These are phyloP conservation scores for Lachnellula hyalina DNA, from an alignment of 2,329 filamentous ascomycete genomes.

Conservation along the genomic window DNA sequence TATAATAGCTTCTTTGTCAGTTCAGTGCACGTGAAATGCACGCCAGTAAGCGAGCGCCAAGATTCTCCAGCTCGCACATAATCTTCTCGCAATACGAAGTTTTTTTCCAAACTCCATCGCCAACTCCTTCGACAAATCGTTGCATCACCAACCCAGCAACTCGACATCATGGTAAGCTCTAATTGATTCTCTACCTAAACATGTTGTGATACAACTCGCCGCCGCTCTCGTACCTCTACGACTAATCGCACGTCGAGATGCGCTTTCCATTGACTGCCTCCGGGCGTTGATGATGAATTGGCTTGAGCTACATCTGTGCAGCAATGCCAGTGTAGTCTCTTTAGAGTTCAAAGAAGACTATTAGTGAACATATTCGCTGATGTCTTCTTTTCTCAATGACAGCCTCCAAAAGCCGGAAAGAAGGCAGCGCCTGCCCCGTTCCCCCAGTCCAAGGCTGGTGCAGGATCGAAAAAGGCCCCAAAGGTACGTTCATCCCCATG, in stretches of 20 bases:
- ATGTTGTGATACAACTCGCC: constrained; percentile 30
- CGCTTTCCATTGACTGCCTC: constrained; percentile 28
- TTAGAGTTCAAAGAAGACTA: constrained; percentile 89
- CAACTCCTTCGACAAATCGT: constrained; percentile 16
- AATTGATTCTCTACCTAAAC: constrained; percentile 28
- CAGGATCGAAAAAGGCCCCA: constrained; percentile 80
- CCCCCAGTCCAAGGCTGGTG: constrained; percentile 83
- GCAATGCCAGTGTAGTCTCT: constrained; percentile 52
- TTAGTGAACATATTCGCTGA: constrained; percentile 81
- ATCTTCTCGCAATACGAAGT: constrained; percentile 20
- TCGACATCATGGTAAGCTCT: constrained; percentile 58
- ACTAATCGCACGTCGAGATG: constrained; percentile 35
- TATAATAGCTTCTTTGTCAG: too few relatives aligned
- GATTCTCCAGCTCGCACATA: constrained; percentile 18
- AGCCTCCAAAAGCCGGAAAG: constrained; percentile 97
- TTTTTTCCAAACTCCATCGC: constrained; percentile 31
- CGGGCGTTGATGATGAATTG: constrained; percentile 51
- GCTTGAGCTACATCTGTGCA: constrained; percentile 52
- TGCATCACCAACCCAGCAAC: constrained; percentile 40
- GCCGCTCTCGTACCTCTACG: constrained; percentile 34
- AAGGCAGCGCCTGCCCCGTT: constrained; percentile 97
- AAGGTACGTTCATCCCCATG: constrained; percentile 67
- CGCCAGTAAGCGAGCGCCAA: constrained; percentile 13
- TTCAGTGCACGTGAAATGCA: not conserved
- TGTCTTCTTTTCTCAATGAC: constrained; percentile 99